Evolutionary conservation across 148 eudicot genomes (phyloP).

Genomic region (Persicaria tinctoria): DNA sequence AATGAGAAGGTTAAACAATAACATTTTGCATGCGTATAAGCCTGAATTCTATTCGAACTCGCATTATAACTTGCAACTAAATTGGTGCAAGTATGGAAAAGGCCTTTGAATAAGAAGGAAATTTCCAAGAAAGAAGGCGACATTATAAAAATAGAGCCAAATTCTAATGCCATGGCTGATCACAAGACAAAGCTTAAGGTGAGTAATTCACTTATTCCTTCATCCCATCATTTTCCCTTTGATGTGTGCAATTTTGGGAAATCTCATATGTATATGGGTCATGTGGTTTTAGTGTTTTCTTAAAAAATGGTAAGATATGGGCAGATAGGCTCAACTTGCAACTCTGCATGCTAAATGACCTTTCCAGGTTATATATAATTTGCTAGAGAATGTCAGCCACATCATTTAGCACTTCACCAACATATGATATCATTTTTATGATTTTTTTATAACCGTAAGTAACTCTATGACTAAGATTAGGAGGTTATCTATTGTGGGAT

Average conservation of each 20-base stretch:
- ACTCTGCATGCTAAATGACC: not conserved
- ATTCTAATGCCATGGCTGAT: slow-evolving; percentile 50
- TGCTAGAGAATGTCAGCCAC: not conserved
- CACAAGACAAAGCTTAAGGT: slow-evolving; percentile 78
- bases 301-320: not conserved
- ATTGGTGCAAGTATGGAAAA: slow-evolving; percentile 62
- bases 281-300: not conserved
- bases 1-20: not conserved
- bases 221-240: not conserved
- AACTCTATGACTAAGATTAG: not conserved
- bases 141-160: slow-evolving; percentile 51
- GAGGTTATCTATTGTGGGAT: not conserved
- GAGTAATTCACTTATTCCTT: not conserved
- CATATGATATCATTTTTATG: not conserved
- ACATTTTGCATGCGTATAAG: no score
- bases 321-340: not conserved
- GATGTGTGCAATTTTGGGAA: not conserved
- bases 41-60: no score
- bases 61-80: slow-evolving; percentile 10
- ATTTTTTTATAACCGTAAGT: not conserved
- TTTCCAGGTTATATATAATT: not conserved
- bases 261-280: not conserved
- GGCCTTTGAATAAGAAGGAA: slow-evolving; percentile 77
- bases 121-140: slow-evolving; percentile 62
- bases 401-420: not conserved